Evolutionary conservation across 2,329 filamentous ascomycete genomes (phyloP), one percentile per base, ranked within the genome.

Genomic region (Rhynchosporium graminicola): DNA sequence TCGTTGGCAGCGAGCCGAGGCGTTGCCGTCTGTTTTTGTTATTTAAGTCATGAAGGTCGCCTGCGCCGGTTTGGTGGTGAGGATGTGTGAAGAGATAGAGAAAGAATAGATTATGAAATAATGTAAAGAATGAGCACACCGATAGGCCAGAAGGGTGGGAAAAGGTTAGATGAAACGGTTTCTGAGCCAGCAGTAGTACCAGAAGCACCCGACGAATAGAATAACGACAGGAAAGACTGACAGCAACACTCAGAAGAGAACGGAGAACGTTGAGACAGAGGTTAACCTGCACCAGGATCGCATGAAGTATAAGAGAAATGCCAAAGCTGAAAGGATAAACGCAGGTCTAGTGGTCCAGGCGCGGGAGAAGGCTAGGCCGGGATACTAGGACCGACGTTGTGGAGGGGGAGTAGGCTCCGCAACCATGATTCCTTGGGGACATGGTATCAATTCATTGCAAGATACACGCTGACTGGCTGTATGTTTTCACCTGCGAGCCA

Each of bases 131-230:
- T 68, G 67, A 67, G 46, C 31, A 62, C 62, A 68, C 69, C 67
- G 67, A 70, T 69, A 68, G 57, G 65, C 68, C 70, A 70, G 71
- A 67, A 66, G 61, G 64, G 68, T 66, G 67, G 59, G 64, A 68
- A 60, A 69, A 67, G 61, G 31, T 63, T 68, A 68, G 61, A 68
- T 70, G 65, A 70, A 71, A 67, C 68, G 66, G 57, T 67, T 70
- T 68, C 71, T 73, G 72, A 73, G 64, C 72, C 71, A 74, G 71
- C 71, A 73, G 72, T 67, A 62, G 63, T 62, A 69, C 59, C 63
- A 69, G 64, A 66, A 67, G 63, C 67, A 59, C 65, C 20, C 63
- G 63, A 66, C 63, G 65, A 70, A 69, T 60, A 52, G 65, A 70
- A 70, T 63, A 61, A 64, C 61, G 57, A 65, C 62, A 67, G 65